phyloP scores from a whole-genome alignment of 2,329 filamentous ascomycete genomes.

The Gliomastix tumulicola region DNA sequence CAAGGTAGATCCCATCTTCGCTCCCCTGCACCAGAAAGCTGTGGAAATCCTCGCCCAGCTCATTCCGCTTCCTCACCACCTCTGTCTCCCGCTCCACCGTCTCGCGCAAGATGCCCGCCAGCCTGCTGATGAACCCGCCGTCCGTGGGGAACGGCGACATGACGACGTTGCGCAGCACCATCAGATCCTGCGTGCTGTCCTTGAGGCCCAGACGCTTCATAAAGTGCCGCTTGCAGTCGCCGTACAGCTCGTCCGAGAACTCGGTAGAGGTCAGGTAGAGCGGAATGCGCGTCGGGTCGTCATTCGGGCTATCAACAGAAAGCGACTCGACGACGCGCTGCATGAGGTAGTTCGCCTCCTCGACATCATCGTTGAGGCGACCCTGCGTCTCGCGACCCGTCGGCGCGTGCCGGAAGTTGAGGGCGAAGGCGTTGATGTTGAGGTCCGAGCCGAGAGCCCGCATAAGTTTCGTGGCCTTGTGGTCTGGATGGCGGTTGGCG shows the following conservation, averaged over 20 bases:
- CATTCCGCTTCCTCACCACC: conserved; percentile 25
- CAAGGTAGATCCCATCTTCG: conserved; percentile 20
- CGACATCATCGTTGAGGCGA: conserved; percentile 30
- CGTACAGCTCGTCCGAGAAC: conserved; percentile 30
- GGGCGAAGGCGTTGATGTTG: conserved; percentile 36
- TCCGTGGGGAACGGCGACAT: conserved; percentile 37
- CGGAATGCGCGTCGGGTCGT: conserved; percentile 29
- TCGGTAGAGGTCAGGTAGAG: conserved; percentile 37
- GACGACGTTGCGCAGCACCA: conserved; percentile 38
- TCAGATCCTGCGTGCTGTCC: conserved; percentile 23
- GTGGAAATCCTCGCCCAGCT: conserved; percentile 20
- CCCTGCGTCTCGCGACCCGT: too few relatives aligned
- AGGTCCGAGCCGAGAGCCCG: conserved; percentile 34
- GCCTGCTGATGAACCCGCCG: conserved; percentile 25
- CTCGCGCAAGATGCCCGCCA: conserved; percentile 23
- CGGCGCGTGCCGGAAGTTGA: conserved; percentile 32
- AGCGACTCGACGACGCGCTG: conserved; percentile 30
- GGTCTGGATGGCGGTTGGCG: conserved; percentile 11
- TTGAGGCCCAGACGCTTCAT: conserved; percentile 29
- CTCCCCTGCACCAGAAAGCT: conserved; percentile 29
- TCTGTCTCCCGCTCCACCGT: conserved; percentile 17
- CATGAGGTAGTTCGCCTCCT: conserved; percentile 42
- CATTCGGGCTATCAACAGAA: conserved; percentile 29
- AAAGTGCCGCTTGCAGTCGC: conserved; percentile 29
- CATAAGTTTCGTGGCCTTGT: conserved; percentile 28